A percentile compares a stretch with the other conserved stretches of the same genome.
phyloP scores from a whole-genome alignment of 441 rosid species.

The Erodium texanum region DNA sequence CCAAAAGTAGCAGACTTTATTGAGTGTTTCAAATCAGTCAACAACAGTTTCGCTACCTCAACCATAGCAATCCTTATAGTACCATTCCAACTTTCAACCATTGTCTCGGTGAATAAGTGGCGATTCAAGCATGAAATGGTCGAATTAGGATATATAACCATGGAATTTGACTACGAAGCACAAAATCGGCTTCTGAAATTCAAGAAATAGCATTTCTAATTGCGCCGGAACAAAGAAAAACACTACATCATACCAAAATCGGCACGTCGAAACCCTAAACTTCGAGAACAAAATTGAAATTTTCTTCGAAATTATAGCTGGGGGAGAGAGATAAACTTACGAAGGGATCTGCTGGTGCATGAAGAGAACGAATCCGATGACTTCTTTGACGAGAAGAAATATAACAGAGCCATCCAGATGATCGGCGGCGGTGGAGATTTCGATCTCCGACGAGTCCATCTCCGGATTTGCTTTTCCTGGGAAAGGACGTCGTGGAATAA shows the following conservation, averaged over 20 bases:
- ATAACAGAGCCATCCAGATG: conserved; percentile 39
- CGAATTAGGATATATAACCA: no score
- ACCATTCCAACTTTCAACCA: neutral
- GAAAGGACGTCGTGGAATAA: no score
- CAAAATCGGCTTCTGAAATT: neutral
- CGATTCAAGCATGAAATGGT: neutral
- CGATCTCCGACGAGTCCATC: conserved; percentile 42
- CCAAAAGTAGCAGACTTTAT: conserved; percentile 12
- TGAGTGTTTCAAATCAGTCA: neutral
- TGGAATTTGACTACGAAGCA: neutral
- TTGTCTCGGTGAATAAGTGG: neutral
- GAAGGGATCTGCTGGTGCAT: conserved; percentile 97
- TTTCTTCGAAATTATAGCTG: neutral
- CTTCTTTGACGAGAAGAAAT: conserved; percentile 54
- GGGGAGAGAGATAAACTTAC: conserved; percentile 29
- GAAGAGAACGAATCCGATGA: conserved; percentile 65
- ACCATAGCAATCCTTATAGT: neutral
- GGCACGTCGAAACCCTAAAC: neutral
- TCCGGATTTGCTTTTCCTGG: conserved; percentile 31
- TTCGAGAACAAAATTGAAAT: neutral
- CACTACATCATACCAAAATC: neutral
- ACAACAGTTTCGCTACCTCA: neutral
- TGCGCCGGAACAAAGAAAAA: neutral
- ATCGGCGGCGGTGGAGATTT: conserved; percentile 28
- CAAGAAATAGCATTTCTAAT: neutral